These are phyloP conservation scores for Tuber umbilicatum DNA, from an alignment of 495 filamentous ascomycete species.

Conservation along the genomic window DNA sequence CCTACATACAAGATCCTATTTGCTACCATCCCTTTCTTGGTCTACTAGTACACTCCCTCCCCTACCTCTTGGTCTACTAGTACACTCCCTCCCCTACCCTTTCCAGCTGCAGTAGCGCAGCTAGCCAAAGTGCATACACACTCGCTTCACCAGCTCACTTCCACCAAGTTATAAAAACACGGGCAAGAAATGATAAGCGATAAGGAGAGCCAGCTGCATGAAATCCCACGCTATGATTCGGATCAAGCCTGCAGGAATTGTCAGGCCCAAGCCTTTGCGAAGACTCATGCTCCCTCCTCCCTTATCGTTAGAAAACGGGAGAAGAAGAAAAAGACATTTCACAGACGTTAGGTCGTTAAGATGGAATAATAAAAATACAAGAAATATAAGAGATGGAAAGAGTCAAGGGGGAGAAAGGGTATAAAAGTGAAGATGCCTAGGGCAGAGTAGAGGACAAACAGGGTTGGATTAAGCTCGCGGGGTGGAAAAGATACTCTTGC, in stretches of 20 bases:
- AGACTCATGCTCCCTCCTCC: background rate
- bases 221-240: background rate
- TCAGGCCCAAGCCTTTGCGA: background rate
- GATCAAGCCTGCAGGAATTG: slow-evolving; percentile 4
- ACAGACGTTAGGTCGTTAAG: background rate
- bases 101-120: background rate
- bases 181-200: background rate
- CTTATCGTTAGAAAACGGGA: background rate
- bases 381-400: background rate
- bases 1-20: background rate
- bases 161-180: background rate
- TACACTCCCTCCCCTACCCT: background rate
- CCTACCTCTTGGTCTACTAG: too few relatives aligned
- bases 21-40: background rate
- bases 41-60: background rate
- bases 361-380: background rate
- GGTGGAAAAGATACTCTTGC: background rate
- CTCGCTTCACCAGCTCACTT: background rate
- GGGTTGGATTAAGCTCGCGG: background rate
- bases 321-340: background rate
- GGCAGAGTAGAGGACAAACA: background rate
- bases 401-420: background rate
- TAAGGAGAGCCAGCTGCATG: background rate
- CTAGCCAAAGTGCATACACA: background rate
- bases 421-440: background rate